Conservation (phyloP, 805 yeast species). For the Metschnikowia reukaufii region DNA sequence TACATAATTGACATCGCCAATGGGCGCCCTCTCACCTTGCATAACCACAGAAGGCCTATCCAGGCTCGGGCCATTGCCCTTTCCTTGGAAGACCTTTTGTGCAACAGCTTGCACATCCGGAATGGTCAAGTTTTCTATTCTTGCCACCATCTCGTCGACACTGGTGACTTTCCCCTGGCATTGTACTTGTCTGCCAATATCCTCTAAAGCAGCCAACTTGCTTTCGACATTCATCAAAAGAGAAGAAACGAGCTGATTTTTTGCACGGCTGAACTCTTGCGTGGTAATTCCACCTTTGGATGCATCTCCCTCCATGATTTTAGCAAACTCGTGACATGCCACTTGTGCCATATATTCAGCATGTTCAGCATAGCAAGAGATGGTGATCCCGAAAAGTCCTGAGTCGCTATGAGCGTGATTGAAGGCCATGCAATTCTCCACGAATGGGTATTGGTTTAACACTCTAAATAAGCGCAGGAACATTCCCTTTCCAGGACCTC, state of each 20-base stretch:
- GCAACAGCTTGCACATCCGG: slow-evolving; percentile 75
- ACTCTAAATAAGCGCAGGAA: slow-evolving; percentile 90
- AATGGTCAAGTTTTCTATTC: slow-evolving; percentile 67
- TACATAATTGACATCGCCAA: slow-evolving; percentile 77
- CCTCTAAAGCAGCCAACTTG: slow-evolving; percentile 91
- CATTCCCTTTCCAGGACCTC: slow-evolving; percentile 99
- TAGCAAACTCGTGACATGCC: slow-evolving; percentile 49
- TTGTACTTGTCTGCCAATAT: slow-evolving; percentile 91
- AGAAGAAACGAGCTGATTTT: slow-evolving; percentile 85
- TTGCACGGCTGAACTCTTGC: slow-evolving; percentile 82
- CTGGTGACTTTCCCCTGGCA: slow-evolving; percentile 74
- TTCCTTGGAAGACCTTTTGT: slow-evolving; percentile 68
- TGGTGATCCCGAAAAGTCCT: slow-evolving; percentile 87
- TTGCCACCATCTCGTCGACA: slow-evolving; percentile 75
- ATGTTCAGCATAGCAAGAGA: slow-evolving; percentile 82
- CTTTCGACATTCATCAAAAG: slow-evolving; percentile 91
- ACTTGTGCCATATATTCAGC: slow-evolving; percentile 82
- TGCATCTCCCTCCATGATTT: slow-evolving; percentile 33
- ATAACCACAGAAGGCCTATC: slow-evolving; percentile 82
- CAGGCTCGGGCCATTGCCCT: slow-evolving; percentile 43
- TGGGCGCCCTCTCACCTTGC: slow-evolving; percentile 82
- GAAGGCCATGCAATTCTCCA: slow-evolving; percentile 85
- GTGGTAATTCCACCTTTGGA: slow-evolving; percentile 59
- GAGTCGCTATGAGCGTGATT: slow-evolving; percentile 88
- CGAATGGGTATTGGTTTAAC: slow-evolving; percentile 84